Base-by-base conservation (phyloP, 306 rosid species). In the Castanospermum australe region DNA sequence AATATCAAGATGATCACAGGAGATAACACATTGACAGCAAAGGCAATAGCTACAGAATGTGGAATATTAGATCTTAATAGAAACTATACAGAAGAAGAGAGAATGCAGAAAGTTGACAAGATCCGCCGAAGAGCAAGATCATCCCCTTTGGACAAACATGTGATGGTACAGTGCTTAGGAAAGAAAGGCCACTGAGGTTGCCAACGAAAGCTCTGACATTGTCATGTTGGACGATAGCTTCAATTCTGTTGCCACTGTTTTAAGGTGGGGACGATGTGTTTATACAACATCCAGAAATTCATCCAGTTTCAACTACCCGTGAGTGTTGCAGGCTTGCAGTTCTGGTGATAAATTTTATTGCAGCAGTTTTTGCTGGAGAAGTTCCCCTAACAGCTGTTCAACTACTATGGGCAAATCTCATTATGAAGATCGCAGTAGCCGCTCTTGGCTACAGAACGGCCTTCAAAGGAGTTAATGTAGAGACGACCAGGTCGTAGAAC, bases 61-160 rank as follows among this genome's bases (percentile, higher is more conserved):
- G 96, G 98, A 70, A 94, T 94, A 80, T 78, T 94, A 78, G 83
- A 79, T 2, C 54, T 55, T 0, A 73, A 22, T 4, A 64, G 97
- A 84, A 94, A 82, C 89, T 92, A 85, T 67, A 83, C 90, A 0
- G 79, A 74, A 6, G 87, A 84, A 83, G 96, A 89, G 74, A 89
- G 98, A 81, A 84, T 89, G 91, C 62, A 80, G 83, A 87, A 75
- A 84, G 90, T 94, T 11, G 90, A 92, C 15, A 78, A 59, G 5
- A 94, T 94, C 74, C 84, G 76, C n/a, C n/a, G n/a, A n/a, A 0
- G 97, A 97, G 98, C 97, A 17, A 89, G 97, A 78, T 94, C 98
- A 1, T 88, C 98, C 25, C 98, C 98, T 5, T 55, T 90, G 10
- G 97, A 94, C 91, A 94, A 94, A 87, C 93, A 79, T 54, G 47